phyloP scores from a whole-genome alignment of 2,329 filamentous ascomycete genomes.

The Ascocoryne sarcoides region DNA sequence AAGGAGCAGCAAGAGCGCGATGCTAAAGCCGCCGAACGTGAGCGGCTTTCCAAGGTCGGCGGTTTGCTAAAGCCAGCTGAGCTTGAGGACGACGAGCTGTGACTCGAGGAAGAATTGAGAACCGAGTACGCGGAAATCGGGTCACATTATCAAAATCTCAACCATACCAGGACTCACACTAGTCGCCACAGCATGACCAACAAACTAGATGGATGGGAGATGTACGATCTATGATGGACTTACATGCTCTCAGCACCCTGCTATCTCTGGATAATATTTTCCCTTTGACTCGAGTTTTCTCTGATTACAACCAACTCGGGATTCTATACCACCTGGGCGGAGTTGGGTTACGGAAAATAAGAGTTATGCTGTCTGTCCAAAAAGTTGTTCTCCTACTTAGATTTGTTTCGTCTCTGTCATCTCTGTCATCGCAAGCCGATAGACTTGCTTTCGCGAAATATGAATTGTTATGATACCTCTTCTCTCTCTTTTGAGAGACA shows the following conservation, averaged over 20 bases:
- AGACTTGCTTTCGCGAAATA: slow-evolving; percentile 17
- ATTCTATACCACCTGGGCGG: slow-evolving; percentile 14
- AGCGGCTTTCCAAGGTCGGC: slow-evolving; percentile 89
- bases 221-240: slow-evolving; percentile 47
- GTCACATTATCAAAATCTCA: slow-evolving; percentile 3
- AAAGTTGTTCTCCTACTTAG: slow-evolving; percentile 25
- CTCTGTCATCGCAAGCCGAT: slow-evolving; percentile 21
- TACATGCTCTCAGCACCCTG: slow-evolving; percentile 7
- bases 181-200: slow-evolving; percentile 19
- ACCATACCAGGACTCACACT: slow-evolving; percentile 9
- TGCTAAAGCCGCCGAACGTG: slow-evolving; percentile 78
- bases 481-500: slow-evolving; percentile 10
- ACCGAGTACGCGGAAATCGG: slow-evolving; percentile 38
- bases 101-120: slow-evolving; percentile 66
- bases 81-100: slow-evolving; percentile 79
- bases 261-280: slow-evolving; percentile 20
- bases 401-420: slow-evolving; percentile 21
- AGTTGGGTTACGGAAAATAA: slow-evolving; percentile 17
- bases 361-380: slow-evolving; percentile 24
- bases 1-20: slow-evolving; percentile 86
- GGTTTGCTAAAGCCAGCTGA: slow-evolving; percentile 97
- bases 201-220: slow-evolving; percentile 54
- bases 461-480: slow-evolving; percentile 16
- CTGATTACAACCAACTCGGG: slow-evolving; percentile 16
- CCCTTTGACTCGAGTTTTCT: slow-evolving; percentile 13